Percentiles rank a stretch among this genome's conserved stretches.
These are phyloP conservation scores for Monosporozyma aquatica DNA, from an alignment of 805 yeast species.

Conservation along the genomic window DNA sequence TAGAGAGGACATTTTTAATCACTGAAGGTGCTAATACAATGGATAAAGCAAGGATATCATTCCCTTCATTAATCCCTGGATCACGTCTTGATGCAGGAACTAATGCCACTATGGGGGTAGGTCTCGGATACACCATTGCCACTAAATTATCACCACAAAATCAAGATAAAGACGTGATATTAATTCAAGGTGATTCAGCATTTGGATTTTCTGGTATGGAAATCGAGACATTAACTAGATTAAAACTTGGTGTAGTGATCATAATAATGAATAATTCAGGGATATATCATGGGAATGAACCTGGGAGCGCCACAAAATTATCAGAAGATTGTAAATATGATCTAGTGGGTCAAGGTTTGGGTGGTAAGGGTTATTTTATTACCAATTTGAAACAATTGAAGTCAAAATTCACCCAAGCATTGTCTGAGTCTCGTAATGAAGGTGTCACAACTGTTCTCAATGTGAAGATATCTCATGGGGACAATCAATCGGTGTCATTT, in stretches of 20 bases:
- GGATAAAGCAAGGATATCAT: conserved; percentile 59
- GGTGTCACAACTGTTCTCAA: conserved; percentile 42
- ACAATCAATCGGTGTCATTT: conserved; percentile 45
- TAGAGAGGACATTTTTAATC: conserved; percentile 35
- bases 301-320: conserved; percentile 42
- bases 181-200: conserved; percentile 70
- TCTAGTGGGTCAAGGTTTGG: conserved; percentile 43
- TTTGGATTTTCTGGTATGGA: conserved; percentile 70
- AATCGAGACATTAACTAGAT: conserved; percentile 57
- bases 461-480: conserved; percentile 53
- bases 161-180: conserved; percentile 40
- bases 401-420: conserved; percentile 30
- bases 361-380: conserved; percentile 46
- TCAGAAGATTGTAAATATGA: conserved; percentile 51
- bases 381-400: conserved; percentile 35
- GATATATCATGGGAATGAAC: conserved; percentile 50
- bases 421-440: conserved; percentile 21
- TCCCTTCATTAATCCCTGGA: conserved; percentile 44
- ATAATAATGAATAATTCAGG: conserved; percentile 70
- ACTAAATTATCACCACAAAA: conserved; percentile 36
- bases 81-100: conserved; percentile 64
- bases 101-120: conserved; percentile 72
- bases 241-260: conserved; percentile 43
- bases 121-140: conserved; percentile 61
- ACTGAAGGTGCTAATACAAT: conserved; percentile 74